Base-by-base conservation (phyloP, 495 filamentous ascomycete species). In the Halenospora varia region DNA sequence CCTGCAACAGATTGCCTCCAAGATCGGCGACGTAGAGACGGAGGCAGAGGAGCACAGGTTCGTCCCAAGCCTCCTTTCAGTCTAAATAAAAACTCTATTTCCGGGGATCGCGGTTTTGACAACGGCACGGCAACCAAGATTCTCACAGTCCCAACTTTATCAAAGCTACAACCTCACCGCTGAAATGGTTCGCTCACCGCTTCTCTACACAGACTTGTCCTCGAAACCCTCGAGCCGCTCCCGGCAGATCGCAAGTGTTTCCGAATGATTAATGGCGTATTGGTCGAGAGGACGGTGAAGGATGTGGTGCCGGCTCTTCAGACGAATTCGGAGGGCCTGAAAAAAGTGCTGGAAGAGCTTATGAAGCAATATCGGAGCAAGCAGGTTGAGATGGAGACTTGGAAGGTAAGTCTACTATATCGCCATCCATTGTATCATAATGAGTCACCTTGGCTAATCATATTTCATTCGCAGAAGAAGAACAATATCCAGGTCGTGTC, bases 41-140 rank as follows among this genome's bases (percentile, higher is more conserved):
- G 94, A 98, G 66, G 85, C 89, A 23, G 94, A 98, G 71, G 94
- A 98, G 70, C 94, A 98, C 77, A 97, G 94, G 94, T 98, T 72
- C 73, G 88, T 77, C 26, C 2, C 17, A 40, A 48, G 2, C 45
- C 41, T 25, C 19, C 39, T 57, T 51, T 51, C 25, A 25, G 20
- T 46, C 56, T 57, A 62, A 56, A 51, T 35, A 29, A 45, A 49
- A 23, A 23, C 23, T 40, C 10, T 35, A 4, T 35, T 6, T 29
- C 29, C 40, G 50, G 49, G 23, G 8, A 8, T 17, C 55, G 58
- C 19, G 53, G 42, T 40, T 20, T 45, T 25, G 39, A 51, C 26
- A 45, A 41, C 46, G 47, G 56, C 49, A 45, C 40, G 46, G 45
- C 8, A 50, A 48, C 48, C 44, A 39, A 50, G 45, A 22, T 48